Evolutionary conservation across 2,329 filamentous ascomycete species (phyloP).

Genomic region (Alternaria triticimaculans): DNA sequence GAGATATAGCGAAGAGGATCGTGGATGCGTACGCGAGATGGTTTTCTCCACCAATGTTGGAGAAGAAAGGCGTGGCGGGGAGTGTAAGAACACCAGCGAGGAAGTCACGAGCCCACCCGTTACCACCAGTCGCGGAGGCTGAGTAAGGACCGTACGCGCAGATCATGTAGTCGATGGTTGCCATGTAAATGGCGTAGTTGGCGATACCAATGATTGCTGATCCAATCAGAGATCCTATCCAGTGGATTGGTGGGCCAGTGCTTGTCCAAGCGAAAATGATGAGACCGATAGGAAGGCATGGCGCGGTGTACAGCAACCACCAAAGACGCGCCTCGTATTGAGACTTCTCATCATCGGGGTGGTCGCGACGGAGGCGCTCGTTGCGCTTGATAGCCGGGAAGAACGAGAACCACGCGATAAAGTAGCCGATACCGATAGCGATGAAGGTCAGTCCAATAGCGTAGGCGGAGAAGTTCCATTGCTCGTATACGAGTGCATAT

Average conservation of each 20-base stretch:
- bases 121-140: slow-evolving; percentile 78
- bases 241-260: slow-evolving; percentile 68
- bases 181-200: slow-evolving; percentile 77
- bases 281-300: slow-evolving; percentile 70
- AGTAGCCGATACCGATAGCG: slow-evolving; percentile 65
- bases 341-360: slow-evolving; percentile 37
- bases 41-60: slow-evolving; percentile 48
- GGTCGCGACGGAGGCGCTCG: slow-evolving; percentile 35
- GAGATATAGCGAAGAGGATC: slow-evolving; percentile 60
- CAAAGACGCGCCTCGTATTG: slow-evolving; percentile 64
- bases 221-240: slow-evolving; percentile 73
- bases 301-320: slow-evolving; percentile 68
- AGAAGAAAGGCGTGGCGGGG: slow-evolving; percentile 67
- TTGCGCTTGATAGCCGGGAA: slow-evolving; percentile 59
- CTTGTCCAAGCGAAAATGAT: slow-evolving; percentile 76
- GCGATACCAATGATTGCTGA: slow-evolving; percentile 73
- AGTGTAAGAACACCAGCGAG: slow-evolving; percentile 75
- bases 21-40: slow-evolving; percentile 62
- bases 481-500: slow-evolving; percentile 70
- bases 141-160: slow-evolving; percentile 76
- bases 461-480: slow-evolving; percentile 68
- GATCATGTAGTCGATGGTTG: slow-evolving; percentile 81
- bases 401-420: slow-evolving; percentile 68
- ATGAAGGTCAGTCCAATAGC: slow-evolving; percentile 69
- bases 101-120: slow-evolving; percentile 78